Conservation (phyloP, 768 basidiomycete genomes). For the Phylloporus sp. region DNA sequence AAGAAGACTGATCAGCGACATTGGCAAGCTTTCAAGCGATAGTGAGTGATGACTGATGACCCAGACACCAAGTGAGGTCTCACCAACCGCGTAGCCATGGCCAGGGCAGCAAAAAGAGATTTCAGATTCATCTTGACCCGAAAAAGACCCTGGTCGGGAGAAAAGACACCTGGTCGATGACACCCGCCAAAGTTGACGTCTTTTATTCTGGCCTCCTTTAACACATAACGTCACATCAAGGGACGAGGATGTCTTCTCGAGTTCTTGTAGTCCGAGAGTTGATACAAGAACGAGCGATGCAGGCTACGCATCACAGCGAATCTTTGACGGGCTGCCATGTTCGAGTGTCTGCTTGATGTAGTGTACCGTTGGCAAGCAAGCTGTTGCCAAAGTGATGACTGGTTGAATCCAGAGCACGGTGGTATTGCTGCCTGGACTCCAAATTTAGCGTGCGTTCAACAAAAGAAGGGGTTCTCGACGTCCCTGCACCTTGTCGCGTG, state of each 20-base stretch:
- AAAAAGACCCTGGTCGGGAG: background rate
- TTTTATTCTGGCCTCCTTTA: background rate
- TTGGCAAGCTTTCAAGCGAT: background rate
- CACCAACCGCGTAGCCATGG: background rate
- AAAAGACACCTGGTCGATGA: background rate
- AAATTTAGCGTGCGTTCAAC: background rate
- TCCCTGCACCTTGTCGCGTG: background rate
- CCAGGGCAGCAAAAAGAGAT: background rate
- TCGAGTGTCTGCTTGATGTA: background rate
- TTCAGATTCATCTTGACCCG: background rate
- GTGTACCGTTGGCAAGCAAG: too few relatives aligned
- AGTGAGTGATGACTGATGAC: background rate
- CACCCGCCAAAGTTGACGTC: background rate
- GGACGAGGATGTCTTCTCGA: background rate
- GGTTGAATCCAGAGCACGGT: too few relatives aligned
- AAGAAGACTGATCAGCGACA: background rate
- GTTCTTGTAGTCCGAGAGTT: background rate
- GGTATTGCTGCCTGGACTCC: background rate
- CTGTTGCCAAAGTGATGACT: background rate
- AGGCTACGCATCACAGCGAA: too few relatives aligned
- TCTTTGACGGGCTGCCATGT: too few relatives aligned
- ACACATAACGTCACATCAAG: background rate
- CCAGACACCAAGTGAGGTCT: background rate
- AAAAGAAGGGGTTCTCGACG: too few relatives aligned
- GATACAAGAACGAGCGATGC: too few relatives aligned